These are phyloP conservation scores for Aureobasidium vineae DNA, from an alignment of 2,329 filamentous ascomycete species.

Conservation along the genomic window DNA sequence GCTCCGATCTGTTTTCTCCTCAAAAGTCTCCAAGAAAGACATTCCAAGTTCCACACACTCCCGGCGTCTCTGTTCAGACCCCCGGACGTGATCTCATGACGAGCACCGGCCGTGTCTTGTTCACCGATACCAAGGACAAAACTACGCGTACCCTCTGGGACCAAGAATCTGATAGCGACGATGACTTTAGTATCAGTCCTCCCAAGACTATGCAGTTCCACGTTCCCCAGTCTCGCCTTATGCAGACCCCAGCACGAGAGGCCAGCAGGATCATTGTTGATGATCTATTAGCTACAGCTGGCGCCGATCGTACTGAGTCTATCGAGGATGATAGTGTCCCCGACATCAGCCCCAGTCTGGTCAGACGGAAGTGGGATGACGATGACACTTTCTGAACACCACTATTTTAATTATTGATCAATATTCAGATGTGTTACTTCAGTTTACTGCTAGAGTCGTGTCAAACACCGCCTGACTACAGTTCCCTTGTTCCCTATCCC, in stretches of 20 bases:
- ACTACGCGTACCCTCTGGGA: constrained; percentile 63
- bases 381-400: constrained; percentile 47
- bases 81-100: constrained; percentile 50
- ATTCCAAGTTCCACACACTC: constrained; percentile 59
- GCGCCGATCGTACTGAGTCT: constrained; percentile 56
- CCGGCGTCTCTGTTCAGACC: constrained; percentile 79
- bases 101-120: constrained; percentile 39
- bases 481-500: background rate
- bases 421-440: background rate
- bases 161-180: constrained; percentile 62
- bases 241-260: constrained; percentile 80
- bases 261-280: constrained; percentile 79
- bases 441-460: background rate
- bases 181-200: constrained; percentile 59
- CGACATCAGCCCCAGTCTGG: constrained; percentile 51
- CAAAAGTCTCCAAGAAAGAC: constrained; percentile 28
- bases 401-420: background rate
- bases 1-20: constrained; percentile 71
- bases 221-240: constrained; percentile 69
- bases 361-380: constrained; percentile 45
- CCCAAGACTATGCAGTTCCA: constrained; percentile 92
- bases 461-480: background rate
- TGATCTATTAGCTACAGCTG: constrained; percentile 73
- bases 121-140: constrained; percentile 36
- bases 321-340: constrained; percentile 44